Percentiles rank a stretch among this genome's conserved stretches.
phyloP scores from a whole-genome alignment of 2,329 filamentous ascomycete genomes.

The Phoma sp. region DNA sequence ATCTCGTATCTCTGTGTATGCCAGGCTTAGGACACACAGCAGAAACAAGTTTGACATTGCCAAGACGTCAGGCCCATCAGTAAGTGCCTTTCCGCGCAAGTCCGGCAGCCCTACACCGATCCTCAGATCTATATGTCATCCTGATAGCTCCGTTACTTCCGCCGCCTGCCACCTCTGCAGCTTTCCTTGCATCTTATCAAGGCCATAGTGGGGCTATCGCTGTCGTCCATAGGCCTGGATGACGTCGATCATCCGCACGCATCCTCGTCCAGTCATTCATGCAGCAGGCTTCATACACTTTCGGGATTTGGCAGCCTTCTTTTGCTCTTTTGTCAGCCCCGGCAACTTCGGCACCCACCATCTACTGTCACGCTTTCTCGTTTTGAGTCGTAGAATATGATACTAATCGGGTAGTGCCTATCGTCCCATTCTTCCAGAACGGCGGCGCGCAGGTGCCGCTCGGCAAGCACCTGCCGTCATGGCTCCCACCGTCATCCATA shows the following conservation, averaged over 20 bases:
- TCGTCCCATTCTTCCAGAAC: constrained; percentile 44
- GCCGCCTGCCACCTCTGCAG: constrained; percentile 5
- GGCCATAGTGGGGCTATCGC: constrained; percentile 17
- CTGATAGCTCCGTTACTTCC: constrained; percentile 13
- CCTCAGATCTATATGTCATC: constrained; percentile 14
- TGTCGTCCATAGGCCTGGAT: constrained; percentile 1
- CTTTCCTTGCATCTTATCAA: constrained; percentile 8
- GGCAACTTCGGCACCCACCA: constrained; percentile 31
- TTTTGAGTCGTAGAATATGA: constrained; percentile 22
- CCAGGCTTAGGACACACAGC: constrained; percentile 50
- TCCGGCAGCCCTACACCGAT: constrained; percentile 13
- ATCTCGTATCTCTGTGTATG: not conserved
- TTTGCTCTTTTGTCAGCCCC: constrained; percentile 33
- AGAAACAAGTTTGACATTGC: not conserved
- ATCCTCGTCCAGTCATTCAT: constrained; percentile 22
- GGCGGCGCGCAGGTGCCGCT: constrained; percentile 45
- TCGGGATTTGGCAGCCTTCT: constrained; percentile 13
- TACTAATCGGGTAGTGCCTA: constrained; percentile 44
- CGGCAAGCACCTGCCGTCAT: constrained; percentile 32
- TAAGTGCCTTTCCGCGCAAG: constrained; percentile 16
- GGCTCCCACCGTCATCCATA: constrained; percentile 30
- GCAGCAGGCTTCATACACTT: constrained; percentile 14
- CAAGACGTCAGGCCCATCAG: constrained; percentile 2
- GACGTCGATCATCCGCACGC: constrained; percentile 31
- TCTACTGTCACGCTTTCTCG: constrained; percentile 8